phyloP scores from a whole-genome alignment of 2,329 filamentous ascomycete species.

The Colletotrichum sp. region DNA sequence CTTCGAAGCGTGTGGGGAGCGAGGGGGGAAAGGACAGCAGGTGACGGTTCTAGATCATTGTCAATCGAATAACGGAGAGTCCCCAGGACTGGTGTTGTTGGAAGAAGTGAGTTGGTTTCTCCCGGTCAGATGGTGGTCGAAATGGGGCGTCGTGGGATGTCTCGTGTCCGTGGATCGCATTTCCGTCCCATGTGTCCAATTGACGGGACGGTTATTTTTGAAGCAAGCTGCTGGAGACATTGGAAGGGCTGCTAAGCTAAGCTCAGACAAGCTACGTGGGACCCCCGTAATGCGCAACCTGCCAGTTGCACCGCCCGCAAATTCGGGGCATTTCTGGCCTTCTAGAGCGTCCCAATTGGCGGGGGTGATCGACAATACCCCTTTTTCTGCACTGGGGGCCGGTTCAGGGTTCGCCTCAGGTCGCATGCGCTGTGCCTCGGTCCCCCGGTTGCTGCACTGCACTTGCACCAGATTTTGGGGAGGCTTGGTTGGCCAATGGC shows the following conservation, averaged over 20 bases:
- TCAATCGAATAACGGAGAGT: background rate
- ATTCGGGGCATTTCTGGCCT: background rate
- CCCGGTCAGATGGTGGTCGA: background rate
- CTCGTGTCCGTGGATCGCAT: conserved; percentile 17
- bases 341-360: background rate
- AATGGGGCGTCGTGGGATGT: background rate
- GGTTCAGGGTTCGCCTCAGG: background rate
- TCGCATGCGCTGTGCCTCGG: background rate
- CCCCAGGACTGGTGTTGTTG: background rate
- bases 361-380: conserved; percentile 8
- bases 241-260: conserved; percentile 1
- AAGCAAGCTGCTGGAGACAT: background rate
- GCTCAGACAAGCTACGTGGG: background rate
- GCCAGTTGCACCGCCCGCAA: background rate
- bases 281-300: background rate
- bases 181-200: conserved; percentile 14
- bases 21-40: background rate
- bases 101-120: background rate
- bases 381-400: background rate
- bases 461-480: background rate
- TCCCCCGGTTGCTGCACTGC: background rate
- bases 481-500: background rate
- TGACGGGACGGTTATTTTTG: conserved; percentile 5
- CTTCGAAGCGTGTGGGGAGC: background rate
- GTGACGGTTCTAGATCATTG: conserved; percentile 1